phyloP scores from a whole-genome alignment of 805 yeast genomes.

The Cyberlindnera saturnus region DNA sequence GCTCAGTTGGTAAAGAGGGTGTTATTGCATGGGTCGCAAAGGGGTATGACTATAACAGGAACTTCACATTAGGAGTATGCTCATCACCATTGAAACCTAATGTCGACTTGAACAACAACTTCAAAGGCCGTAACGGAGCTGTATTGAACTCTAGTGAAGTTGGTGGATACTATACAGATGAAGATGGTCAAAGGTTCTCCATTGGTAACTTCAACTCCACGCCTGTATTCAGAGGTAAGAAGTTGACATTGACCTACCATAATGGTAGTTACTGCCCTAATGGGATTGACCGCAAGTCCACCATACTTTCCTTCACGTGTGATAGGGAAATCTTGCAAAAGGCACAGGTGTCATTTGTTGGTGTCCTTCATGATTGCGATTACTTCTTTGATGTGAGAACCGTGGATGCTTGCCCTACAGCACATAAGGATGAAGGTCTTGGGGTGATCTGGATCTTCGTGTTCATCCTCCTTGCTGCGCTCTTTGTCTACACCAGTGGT shows the following conservation, averaged over 20 bases:
- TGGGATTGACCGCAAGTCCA: conserved; percentile 52
- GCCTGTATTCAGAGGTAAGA: conserved; percentile 68
- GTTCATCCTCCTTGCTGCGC: conserved; percentile 39
- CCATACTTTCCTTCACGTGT: conserved; percentile 68
- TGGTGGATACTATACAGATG: conserved; percentile 54
- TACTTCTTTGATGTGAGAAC: conserved; percentile 82
- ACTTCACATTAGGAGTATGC: conserved; percentile 73
- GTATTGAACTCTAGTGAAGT: conserved; percentile 35
- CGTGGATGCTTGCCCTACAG: conserved; percentile 80
- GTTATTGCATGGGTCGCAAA: conserved; percentile 54
- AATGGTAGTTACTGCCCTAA: conserved; percentile 61
- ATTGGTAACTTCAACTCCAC: conserved; percentile 56
- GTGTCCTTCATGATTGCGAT: conserved; percentile 69
- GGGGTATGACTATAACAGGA: conserved; percentile 64
- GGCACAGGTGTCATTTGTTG: conserved; percentile 65
- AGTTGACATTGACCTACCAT: conserved; percentile 61
- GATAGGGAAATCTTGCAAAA: conserved; percentile 65
- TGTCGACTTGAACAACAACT: conserved; percentile 22
- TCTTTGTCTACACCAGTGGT: conserved; percentile 37
- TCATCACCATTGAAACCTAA: conserved; percentile 41
- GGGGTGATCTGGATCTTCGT: conserved; percentile 63
- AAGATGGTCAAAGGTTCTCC: conserved; percentile 37
- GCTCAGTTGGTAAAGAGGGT: conserved; percentile 21
- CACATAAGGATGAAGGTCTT: conserved; percentile 56
- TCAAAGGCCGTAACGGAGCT: conserved; percentile 10